phyloP scores from a whole-genome alignment of 2,329 filamentous ascomycete species.

The Clonostachys rhizophaga region DNA sequence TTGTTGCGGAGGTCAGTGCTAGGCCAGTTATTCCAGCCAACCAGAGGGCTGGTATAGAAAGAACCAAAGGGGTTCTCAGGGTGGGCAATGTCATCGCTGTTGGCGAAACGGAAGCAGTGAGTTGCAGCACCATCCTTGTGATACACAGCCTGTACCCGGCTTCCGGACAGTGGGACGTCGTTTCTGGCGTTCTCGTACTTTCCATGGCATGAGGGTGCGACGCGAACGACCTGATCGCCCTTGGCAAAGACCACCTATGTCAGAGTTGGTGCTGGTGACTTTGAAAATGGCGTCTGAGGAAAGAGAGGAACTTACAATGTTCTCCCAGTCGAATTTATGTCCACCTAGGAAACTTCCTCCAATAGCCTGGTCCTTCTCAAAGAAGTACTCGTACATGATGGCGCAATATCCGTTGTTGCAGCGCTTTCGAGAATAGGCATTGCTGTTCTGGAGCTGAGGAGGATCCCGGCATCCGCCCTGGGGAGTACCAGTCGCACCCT shows the following conservation, averaged over 20 bases:
- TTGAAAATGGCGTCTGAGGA: no score
- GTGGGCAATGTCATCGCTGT: slow-evolving; percentile 12
- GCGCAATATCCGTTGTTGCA: slow-evolving; percentile 25
- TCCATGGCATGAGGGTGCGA: slow-evolving; percentile 19
- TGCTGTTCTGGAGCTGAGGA: slow-evolving; percentile 19
- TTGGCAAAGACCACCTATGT: slow-evolving; percentile 19
- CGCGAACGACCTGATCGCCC: slow-evolving; percentile 13
- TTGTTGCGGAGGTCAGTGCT: slow-evolving; percentile 11
- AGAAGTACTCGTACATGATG: slow-evolving; percentile 30
- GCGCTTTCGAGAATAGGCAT: slow-evolving; percentile 20
- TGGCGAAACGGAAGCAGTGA: slow-evolving; percentile 22
- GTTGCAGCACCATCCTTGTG: slow-evolving; percentile 20
- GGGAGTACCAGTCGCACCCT: slow-evolving; percentile 16
- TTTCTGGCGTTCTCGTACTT: slow-evolving; percentile 14
- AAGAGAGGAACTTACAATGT: slow-evolving; percentile 7
- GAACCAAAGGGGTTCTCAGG: slow-evolving; percentile 15
- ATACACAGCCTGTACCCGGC: slow-evolving; percentile 14
- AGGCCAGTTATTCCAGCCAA: slow-evolving; percentile 21
- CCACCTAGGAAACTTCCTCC: slow-evolving; percentile 20
- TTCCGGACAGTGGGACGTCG: slow-evolving; percentile 10
- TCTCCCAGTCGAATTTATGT: slow-evolving; percentile 36
- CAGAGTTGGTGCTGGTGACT: neutral
- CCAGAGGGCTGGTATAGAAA: slow-evolving; percentile 15
- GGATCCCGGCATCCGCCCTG: slow-evolving; percentile 20
- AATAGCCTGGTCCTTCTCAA: slow-evolving; percentile 36